Evolutionary conservation across 768 basidiomycete genomes (phyloP).

Genomic region (Suillus spraguei): DNA sequence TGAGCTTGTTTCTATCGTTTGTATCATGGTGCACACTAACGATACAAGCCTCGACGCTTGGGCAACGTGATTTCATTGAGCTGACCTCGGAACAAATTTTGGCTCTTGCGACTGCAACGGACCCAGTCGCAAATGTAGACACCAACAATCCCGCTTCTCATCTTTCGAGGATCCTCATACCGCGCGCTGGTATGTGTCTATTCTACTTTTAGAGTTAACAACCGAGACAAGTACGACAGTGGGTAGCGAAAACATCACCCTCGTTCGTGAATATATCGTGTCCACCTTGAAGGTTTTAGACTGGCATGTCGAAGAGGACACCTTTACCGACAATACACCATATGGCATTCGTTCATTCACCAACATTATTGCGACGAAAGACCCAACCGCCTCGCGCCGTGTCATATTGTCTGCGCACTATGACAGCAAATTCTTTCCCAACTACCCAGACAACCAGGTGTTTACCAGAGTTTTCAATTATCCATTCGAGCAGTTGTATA

Average conservation of each 20-base stretch:
- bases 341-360: slow-evolving; percentile 78
- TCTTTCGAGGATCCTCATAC: slow-evolving; percentile 84
- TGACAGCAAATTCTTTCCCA: slow-evolving; percentile 87
- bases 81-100: slow-evolving; percentile 56
- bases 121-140: slow-evolving; percentile 72
- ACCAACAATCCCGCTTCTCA: slow-evolving; percentile 66
- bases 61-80: slow-evolving; percentile 38
- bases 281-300: slow-evolving; percentile 67
- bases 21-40: slow-evolving; percentile 28
- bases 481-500: background rate
- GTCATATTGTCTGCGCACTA: slow-evolving; percentile 91
- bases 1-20: slow-evolving; percentile 14
- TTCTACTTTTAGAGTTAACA: slow-evolving; percentile 2
- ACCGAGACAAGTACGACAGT: slow-evolving; percentile 38
- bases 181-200: slow-evolving; percentile 65
- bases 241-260: slow-evolving; percentile 75
- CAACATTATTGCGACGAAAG: slow-evolving; percentile 95
- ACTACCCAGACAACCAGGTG: slow-evolving; percentile 76
- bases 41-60: slow-evolving; percentile 34
- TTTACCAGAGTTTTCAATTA: slow-evolving; percentile 19
- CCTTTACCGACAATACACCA: slow-evolving; percentile 80
- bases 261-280: slow-evolving; percentile 83
- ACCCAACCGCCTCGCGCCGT: slow-evolving; percentile 79
- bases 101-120: slow-evolving; percentile 52
- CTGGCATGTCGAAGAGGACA: slow-evolving; percentile 89